Base-by-base conservation (phyloP, 306 rosid species). In the Gillenia trifoliata region DNA sequence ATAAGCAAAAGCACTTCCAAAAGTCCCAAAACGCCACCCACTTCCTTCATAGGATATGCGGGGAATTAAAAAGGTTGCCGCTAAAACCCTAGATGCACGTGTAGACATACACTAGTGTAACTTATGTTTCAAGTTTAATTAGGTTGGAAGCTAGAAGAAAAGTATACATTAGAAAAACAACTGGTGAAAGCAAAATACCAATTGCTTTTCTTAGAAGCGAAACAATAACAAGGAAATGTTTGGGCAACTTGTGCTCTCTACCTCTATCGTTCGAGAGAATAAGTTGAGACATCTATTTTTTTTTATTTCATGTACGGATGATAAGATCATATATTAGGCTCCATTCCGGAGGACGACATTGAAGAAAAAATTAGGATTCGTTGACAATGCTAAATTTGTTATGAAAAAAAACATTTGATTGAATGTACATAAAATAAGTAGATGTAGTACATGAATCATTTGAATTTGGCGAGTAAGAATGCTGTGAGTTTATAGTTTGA, bases 201-300 rank as follows among this genome's bases (percentile, higher is more conserved):
- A 69, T 80, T 81, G 83, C 97, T 87, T 91, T 85, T 79, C 93
- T 89, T 91, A 74, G 88, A 91, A 87, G 97, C 86, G 8, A 86
- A 84, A 79, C 71, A 77, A 83, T 33, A 41, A 23, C 56, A 33
- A 7, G 45, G 47, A 33, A 33, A 4, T 31, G 47, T 1, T 33
- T 20, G 60, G 3, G 12, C 26, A 20, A 54, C 60, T 55, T 8
- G 12, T n/a, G 60, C 60, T n/a, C 17, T 49, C 4, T 55, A 22
- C 26, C 26, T 55, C 11, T 47, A 22, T 22, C n/a, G 28, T 9
- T 55, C 20, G 55, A 16, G 55, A 49, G 55, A 22, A 55, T 22
- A 55, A 55, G 60, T n/a, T n/a, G 60, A n/a, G 60, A 55, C 60
- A 55, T n/a, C 20, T 5, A 47, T 55, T 8, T n/a, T n/a, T 55